A percentile compares a stretch with the other conserved stretches of the same genome.
Conservation (phyloP, 805 yeast species). For the Suhomyces sp. region DNA sequence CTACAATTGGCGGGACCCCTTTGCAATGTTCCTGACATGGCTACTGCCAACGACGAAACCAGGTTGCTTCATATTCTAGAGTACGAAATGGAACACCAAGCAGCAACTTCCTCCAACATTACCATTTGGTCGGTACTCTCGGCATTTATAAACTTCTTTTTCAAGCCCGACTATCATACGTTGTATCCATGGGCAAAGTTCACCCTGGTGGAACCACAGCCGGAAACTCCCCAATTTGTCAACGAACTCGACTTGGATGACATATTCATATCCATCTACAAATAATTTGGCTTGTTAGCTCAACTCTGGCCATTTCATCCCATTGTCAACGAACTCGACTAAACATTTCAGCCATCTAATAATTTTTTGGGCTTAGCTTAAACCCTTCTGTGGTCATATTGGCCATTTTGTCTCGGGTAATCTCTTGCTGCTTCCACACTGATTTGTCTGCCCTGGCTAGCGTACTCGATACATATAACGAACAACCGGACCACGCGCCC, state of each 20-base stretch:
- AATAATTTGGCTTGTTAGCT: no score
- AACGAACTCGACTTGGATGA: constrained; percentile 6
- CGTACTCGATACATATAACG: constrained; percentile 24
- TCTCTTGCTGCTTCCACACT: constrained; percentile 19
- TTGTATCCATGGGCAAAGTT: constrained; percentile 16
- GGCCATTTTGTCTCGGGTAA: constrained; percentile 17
- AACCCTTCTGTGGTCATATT: constrained; percentile 3
- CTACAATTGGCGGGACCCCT: constrained; percentile 13
- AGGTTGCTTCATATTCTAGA: constrained; percentile 14
- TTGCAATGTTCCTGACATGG: constrained; percentile 10
- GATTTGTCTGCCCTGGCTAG: constrained; percentile 12
- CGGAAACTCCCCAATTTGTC: not conserved
- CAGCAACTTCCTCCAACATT: not conserved
- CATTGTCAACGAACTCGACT: no score
- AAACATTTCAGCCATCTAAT: no score
- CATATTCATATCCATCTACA: constrained; percentile 1
- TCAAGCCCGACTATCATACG: constrained; percentile 6
- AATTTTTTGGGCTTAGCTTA: no score
- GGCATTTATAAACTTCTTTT: not conserved
- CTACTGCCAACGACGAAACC: constrained; percentile 9
- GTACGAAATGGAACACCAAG: constrained; percentile 12
- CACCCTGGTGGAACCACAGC: not conserved
- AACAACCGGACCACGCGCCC: constrained; percentile 33
- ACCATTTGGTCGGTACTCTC: not conserved
- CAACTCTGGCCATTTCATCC: no score